Base-by-base conservation (phyloP, 2,329 filamentous ascomycete genomes). In the Exserohilum turcica region DNA sequence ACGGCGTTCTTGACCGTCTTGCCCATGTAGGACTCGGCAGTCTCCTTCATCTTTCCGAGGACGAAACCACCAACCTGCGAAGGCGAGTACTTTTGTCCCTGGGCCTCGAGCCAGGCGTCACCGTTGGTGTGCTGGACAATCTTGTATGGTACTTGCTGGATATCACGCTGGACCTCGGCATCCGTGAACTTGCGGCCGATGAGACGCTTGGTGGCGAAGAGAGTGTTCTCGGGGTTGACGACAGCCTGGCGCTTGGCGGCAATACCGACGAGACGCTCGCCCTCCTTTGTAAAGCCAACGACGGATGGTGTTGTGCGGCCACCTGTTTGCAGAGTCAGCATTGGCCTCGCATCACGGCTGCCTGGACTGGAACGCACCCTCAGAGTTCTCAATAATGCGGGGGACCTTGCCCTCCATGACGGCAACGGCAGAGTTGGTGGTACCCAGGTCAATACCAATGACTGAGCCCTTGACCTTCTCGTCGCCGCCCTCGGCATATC, bases 21-120 rank as follows among this genome's bases (percentile, higher is more conserved):
- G 80, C 89, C 86, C 64, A 96, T 86, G 81, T 95, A 96, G 59
- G 89, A 83, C 83, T 97, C 92, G 63, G 93, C 93, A 46, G 93
- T 97, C 84, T 97, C 93, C 87, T 96, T 97, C 93, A 97, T 97
- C 86, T 97, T 97, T 78, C 92, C 88, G 70, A 97, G 86, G 64
- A 97, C 84, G 78, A 97, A 96, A 74, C 92, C 93, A 85, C 93
- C 93, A 62, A 97, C 91, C 79, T 97, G 93, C n/a, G 92, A 96
- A 52, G 93, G 93, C 64, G 92, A 97, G 84, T 97, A 97, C 79
- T 92, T 96, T 80, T 97, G 87, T 74, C 88, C 92, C 67, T 92
- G 91, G 68, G 92, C 90, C 78, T 92, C 86, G 61, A 97, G 89
- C 93, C 93, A 97, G 60, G 93, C 93, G 75, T 97, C 93, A 68